phyloP scores from a whole-genome alignment of 106 monocot species.

The Acorus calamus region DNA sequence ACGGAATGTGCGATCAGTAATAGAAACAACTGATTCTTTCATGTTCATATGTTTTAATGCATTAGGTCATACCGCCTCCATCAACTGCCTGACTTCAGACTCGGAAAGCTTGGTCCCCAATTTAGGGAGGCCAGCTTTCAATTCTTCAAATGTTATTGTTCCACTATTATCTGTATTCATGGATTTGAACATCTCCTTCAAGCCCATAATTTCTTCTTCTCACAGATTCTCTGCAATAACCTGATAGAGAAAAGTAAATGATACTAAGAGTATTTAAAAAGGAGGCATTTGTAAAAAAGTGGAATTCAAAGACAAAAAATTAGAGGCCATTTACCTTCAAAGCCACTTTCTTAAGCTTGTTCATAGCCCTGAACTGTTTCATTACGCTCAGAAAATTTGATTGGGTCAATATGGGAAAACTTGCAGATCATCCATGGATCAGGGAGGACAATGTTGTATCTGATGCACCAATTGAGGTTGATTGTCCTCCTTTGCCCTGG shows the following conservation, averaged over 20 bases:
- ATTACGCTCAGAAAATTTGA: slow-evolving; percentile 23
- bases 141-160: slow-evolving; percentile 50
- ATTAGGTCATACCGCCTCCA: slow-evolving; percentile 37
- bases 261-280: too few relatives aligned
- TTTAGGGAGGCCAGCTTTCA: slow-evolving; percentile 36
- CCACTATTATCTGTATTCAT: slow-evolving; percentile 56
- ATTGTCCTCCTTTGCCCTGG: not conserved
- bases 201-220: slow-evolving; percentile 39
- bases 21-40: too few relatives aligned
- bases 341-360: slow-evolving; percentile 57
- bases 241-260: slow-evolving; percentile 7
- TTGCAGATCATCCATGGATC: slow-evolving; percentile 54
- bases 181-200: slow-evolving; percentile 62
- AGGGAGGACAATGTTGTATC: slow-evolving; percentile 33
- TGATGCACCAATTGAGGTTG: slow-evolving; percentile 23
- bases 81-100: slow-evolving; percentile 32
- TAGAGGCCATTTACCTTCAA: slow-evolving; percentile 28
- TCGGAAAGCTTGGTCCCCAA: slow-evolving; percentile 51
- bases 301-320: not conserved
- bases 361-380: slow-evolving; percentile 50
- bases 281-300: not conserved
- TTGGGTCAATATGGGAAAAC: not conserved
- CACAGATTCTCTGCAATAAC: slow-evolving; percentile 51
- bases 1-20: not conserved
- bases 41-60: too few relatives aligned